These are phyloP conservation scores for Synchytrium microbalum DNA, from an alignment of 371 early-diverging fungal species.

Conservation along the genomic window DNA sequence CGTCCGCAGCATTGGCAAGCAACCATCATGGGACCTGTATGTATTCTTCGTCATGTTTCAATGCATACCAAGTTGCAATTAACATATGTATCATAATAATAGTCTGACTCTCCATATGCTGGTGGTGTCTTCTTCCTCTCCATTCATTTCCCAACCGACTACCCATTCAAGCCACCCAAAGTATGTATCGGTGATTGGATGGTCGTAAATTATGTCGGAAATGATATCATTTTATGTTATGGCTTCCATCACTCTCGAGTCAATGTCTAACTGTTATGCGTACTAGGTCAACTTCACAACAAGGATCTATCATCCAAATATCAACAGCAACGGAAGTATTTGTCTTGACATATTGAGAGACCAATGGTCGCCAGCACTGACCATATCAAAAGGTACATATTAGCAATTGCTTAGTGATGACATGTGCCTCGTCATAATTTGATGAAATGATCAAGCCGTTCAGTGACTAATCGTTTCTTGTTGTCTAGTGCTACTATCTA, in stretches of 20 bases:
- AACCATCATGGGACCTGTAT: constrained; percentile 93
- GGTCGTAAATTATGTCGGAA: too few species aligned
- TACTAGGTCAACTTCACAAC: constrained; percentile 86
- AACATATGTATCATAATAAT: not conserved
- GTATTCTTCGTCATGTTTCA: constrained; percentile 30
- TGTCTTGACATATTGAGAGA: constrained; percentile 98
- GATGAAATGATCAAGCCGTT: too few species aligned
- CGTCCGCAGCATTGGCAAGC: constrained; percentile 85
- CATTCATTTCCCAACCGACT: constrained; percentile 98
- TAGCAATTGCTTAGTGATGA: not conserved
- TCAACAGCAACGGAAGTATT: constrained; percentile 97
- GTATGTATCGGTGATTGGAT: constrained; percentile 21
- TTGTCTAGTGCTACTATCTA: constrained; percentile 90
- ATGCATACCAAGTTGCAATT: not conserved
- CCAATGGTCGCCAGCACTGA: constrained; percentile 99
- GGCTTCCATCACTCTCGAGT: not conserved
- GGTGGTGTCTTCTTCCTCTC: constrained; percentile 95
- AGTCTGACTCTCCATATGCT: constrained; percentile 47
- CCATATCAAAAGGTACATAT: constrained; percentile 79
- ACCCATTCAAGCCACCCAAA: constrained; percentile 99
- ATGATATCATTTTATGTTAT: not conserved
- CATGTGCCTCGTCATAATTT: too few species aligned
- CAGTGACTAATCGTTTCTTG: too few species aligned
- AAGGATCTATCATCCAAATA: constrained; percentile 98
- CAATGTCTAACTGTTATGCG: constrained; percentile 1